Evolutionary conservation across 805 yeast species (phyloP).

Genomic region (Kuraishia piskuri): DNA sequence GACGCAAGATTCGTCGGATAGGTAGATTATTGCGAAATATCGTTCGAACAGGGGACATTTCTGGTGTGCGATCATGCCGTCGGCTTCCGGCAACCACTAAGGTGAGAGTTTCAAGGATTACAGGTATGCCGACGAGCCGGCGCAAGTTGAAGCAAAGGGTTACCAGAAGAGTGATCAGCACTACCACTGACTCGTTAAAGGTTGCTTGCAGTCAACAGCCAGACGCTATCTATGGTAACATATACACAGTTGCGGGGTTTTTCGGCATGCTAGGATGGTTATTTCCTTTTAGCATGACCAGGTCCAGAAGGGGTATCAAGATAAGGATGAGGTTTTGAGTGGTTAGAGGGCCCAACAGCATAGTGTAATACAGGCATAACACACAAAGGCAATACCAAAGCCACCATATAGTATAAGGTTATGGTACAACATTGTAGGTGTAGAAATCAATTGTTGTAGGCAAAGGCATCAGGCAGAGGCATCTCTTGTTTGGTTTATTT

Average conservation of each 20-base stretch:
- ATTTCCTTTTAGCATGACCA: not conserved
- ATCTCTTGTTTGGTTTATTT: no score
- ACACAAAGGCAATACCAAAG: no score
- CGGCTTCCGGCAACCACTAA: constrained; percentile 13
- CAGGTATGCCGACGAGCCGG: constrained; percentile 8
- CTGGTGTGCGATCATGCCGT: constrained; percentile 21
- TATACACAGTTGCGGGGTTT: not conserved
- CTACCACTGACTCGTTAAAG: not conserved
- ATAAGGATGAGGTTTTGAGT: not conserved
- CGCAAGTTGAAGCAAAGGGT: constrained; percentile 2
- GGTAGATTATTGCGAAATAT: constrained; percentile 21
- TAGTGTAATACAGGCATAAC: no score
- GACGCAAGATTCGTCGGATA: constrained; percentile 21
- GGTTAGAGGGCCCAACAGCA: not conserved
- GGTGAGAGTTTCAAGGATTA: constrained; percentile 21
- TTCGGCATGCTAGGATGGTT: not conserved
- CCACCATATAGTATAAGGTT: no score
- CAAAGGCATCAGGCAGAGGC: no score
- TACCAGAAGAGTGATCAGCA: constrained; percentile 1
- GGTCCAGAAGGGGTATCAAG: not conserved
- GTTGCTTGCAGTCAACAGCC: not conserved
- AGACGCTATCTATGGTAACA: not conserved
- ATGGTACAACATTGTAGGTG: no score
- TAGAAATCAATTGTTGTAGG: no score
- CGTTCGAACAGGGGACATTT: constrained; percentile 24